These are phyloP conservation scores for Hypseocharis bilobata DNA, from an alignment of 441 rosid species.

Conservation along the genomic window DNA sequence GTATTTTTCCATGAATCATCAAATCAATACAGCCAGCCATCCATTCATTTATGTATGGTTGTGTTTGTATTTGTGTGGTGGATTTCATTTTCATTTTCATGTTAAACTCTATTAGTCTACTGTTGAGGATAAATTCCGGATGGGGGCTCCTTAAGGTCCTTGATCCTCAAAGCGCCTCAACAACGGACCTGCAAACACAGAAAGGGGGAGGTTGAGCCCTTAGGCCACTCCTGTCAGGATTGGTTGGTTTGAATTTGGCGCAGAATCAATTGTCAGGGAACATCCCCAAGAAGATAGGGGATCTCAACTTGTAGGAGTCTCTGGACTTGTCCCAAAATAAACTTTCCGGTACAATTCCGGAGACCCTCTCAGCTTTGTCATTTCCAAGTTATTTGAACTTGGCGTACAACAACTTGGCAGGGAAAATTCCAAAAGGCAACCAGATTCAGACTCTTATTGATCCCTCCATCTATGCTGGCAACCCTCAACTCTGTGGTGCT, in stretches of 20 bases:
- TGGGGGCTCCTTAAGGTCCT: too few species aligned
- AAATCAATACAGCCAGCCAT: too few species aligned
- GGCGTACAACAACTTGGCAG: not conserved
- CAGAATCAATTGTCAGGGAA: not conserved
- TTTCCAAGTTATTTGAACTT: not conserved
- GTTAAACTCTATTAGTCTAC: too few species aligned
- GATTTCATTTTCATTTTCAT: too few species aligned
- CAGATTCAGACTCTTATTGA: not conserved
- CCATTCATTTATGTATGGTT: too few species aligned
- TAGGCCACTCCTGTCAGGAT: too few species aligned
- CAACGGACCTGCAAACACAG: too few species aligned
- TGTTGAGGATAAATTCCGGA: too few species aligned
- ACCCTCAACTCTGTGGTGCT: not conserved
- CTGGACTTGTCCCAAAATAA: not conserved
- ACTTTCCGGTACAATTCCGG: not conserved
- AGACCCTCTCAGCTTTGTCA: not conserved
- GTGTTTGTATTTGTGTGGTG: too few species aligned
- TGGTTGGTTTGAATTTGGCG: not conserved
- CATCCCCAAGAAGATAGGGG: not conserved
- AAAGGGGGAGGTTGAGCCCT: too few species aligned
- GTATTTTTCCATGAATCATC: too few species aligned
- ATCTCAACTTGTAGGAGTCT: not conserved
- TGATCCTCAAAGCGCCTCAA: too few species aligned
- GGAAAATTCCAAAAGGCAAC: not conserved
- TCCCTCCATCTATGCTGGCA: not conserved